These are phyloP conservation scores for Leccinum barrowsii DNA, from an alignment of 768 basidiomycete genomes.

Conservation along the genomic window DNA sequence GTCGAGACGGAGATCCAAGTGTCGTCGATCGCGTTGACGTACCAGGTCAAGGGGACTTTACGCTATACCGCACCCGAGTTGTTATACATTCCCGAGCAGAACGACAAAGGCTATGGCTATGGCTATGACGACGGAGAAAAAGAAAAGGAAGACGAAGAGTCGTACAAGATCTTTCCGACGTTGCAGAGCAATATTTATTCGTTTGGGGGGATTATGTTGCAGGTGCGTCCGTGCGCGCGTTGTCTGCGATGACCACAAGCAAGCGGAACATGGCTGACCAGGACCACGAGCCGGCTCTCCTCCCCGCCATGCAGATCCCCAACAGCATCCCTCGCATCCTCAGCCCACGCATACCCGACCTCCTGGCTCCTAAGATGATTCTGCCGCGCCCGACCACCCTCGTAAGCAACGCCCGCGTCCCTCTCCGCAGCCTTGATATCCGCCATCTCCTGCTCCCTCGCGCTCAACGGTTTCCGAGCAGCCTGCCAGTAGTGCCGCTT, in stretches of 20 bases:
- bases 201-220: constrained; percentile 28
- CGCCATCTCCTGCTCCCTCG: constrained; percentile 77
- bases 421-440: constrained; percentile 75
- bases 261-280: constrained; percentile 45
- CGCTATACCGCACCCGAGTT: constrained; percentile 48
- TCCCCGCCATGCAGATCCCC: constrained; percentile 48
- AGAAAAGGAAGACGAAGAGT: neutral
- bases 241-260: neutral
- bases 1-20: constrained; percentile 35
- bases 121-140: neutral
- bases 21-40: constrained; percentile 32
- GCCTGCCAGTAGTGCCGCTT: constrained; percentile 49
- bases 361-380: constrained; percentile 52
- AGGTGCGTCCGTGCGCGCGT: constrained; percentile 12
- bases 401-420: constrained; percentile 47
- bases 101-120: neutral
- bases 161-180: constrained; percentile 12
- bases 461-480: constrained; percentile 80
- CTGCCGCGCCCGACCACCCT: constrained; percentile 53
- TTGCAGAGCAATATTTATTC: constrained; percentile 36
- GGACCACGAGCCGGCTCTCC: constrained; percentile 52
- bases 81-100: constrained; percentile 12
- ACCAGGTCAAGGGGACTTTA: constrained; percentile 36
- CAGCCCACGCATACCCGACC: constrained; percentile 65
- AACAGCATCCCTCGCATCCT: constrained; percentile 63